A percentile compares a stretch with the other conserved stretches of the same genome.
phyloP scores from a whole-genome alignment of 768 basidiomycete species.

The Boletus insuetus region DNA sequence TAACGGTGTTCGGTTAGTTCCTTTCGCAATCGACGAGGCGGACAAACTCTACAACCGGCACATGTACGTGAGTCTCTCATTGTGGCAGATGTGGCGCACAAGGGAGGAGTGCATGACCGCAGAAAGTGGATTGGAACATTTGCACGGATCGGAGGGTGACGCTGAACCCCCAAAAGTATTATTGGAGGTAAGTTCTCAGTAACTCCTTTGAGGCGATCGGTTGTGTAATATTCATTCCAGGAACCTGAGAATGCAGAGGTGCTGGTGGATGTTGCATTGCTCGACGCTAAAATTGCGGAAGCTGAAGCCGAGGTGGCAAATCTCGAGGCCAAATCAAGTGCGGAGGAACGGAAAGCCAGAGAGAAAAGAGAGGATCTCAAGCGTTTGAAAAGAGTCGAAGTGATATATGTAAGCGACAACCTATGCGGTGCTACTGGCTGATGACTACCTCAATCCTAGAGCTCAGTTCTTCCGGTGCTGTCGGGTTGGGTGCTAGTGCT shows the following conservation, averaged over 20 bases:
- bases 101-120: conserved; percentile 93
- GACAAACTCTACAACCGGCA: conserved; percentile 86
- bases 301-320: conserved; percentile 54
- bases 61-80: conserved; percentile 83
- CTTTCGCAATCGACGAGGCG: conserved; percentile 95
- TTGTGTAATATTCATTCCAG: conserved; percentile 29
- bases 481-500: conserved; percentile 92
- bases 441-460: conserved; percentile 43
- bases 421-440: not conserved
- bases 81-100: conserved; percentile 94
- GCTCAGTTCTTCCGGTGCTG: conserved; percentile 76
- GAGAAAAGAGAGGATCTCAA: conserved; percentile 78
- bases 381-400: conserved; percentile 85
- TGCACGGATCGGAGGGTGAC: conserved; percentile 66
- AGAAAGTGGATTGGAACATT: conserved; percentile 85
- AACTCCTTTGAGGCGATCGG: not conserved
- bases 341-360: conserved; percentile 60
- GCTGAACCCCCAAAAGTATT: conserved; percentile 50
- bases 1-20: conserved; percentile 70
- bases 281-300: conserved; percentile 75
- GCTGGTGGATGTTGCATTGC: conserved; percentile 67
- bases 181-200: conserved; percentile 34
- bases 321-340: conserved; percentile 45
- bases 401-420: conserved; percentile 76
- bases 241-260: conserved; percentile 61